Evolutionary conservation across 345 rosid species (phyloP).

Genomic region (Crucihimalaya himalaica): DNA sequence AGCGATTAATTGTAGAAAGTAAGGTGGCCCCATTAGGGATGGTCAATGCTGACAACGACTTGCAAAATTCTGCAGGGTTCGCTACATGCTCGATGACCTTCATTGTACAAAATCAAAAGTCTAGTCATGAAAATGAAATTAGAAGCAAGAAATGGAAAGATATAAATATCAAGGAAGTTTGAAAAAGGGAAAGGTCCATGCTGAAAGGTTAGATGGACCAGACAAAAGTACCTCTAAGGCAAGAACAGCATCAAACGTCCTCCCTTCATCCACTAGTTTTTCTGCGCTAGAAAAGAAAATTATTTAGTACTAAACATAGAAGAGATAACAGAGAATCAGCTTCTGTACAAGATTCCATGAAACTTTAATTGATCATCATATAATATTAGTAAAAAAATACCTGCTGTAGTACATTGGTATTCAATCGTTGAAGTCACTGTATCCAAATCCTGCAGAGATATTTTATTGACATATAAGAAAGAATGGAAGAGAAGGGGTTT

Average conservation of each 20-base stretch:
- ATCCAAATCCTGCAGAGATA: slow-evolving; percentile 62
- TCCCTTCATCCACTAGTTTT: not conserved
- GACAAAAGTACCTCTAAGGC: not conserved
- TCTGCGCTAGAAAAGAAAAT: not conserved
- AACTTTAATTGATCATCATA: not conserved
- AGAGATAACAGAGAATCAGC: not conserved
- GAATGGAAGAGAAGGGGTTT: not conserved
- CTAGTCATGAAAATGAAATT: slow-evolving; percentile 7
- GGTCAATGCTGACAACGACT: slow-evolving; percentile 73
- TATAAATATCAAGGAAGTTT: not conserved
- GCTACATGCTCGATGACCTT: slow-evolving; percentile 98
- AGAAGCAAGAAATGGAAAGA: not conserved
- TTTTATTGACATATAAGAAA: slow-evolving; percentile 22
- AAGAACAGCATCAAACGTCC: not conserved
- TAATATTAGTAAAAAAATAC: slow-evolving; percentile 43
- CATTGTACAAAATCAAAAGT: slow-evolving; percentile 20
- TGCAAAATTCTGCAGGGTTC: slow-evolving; percentile 87
- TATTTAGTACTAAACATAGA: not conserved
- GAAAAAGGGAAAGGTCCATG: not conserved
- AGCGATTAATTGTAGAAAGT: slow-evolving; percentile 81
- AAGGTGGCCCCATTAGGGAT: slow-evolving; percentile 68
- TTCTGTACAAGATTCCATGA: not conserved
- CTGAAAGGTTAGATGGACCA: not conserved
- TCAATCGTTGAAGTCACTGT: slow-evolving; percentile 76
- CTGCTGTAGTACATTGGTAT: slow-evolving; percentile 85